These are phyloP conservation scores for Rhytidiadelphus loreus DNA, from an alignment of 225 moss, liverwort and hornwort genomes.

Conservation along the genomic window DNA sequence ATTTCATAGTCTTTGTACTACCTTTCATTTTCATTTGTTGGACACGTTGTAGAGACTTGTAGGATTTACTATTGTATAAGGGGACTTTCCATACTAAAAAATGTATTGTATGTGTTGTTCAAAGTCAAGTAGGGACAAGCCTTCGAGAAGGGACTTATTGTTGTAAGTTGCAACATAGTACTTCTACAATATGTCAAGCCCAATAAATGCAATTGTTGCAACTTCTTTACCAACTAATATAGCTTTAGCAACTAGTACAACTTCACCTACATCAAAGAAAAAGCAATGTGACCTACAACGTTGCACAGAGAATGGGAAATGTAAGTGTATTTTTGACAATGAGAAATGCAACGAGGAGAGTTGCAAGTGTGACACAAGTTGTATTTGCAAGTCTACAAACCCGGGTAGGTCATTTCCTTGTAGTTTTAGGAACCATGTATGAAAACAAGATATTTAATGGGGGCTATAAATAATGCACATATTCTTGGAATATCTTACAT, in stretches of 20 bases:
- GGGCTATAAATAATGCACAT: not conserved
- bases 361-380: slow-evolving; percentile 5
- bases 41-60: not conserved
- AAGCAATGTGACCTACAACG: not conserved
- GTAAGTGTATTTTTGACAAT: not conserved
- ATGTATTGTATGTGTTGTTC: not conserved
- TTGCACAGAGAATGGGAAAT: not conserved
- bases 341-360: not conserved
- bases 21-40: not conserved
- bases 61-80: not conserved
- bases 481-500: not conserved
- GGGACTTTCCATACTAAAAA: not conserved
- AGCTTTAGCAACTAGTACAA: no score
- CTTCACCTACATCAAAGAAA: not conserved
- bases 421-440: not conserved
- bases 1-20: not conserved
- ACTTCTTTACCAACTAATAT: not conserved
- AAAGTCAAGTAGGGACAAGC: not conserved
- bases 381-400: not conserved
- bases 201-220: not conserved
- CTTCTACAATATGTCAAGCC: slow-evolving; percentile 3
- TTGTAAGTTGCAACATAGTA: not conserved
- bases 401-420: not conserved
- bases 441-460: not conserved
- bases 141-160: not conserved